Evolutionary conservation across 257 asterid genomes (phyloP).

Genomic region (Nicotiana tabacum): DNA sequence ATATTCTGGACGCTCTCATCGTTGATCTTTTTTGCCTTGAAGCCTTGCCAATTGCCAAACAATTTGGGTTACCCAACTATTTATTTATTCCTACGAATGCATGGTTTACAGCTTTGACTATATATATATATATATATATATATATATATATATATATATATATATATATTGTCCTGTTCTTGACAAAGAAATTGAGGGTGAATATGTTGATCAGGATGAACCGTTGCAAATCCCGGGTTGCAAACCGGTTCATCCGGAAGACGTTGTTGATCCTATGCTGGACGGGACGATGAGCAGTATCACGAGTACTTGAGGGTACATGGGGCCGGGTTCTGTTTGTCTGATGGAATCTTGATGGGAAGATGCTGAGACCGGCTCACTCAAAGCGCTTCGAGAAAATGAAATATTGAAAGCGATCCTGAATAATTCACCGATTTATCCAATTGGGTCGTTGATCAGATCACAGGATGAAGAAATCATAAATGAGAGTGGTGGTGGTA

Average conservation of each 20-base stretch:
- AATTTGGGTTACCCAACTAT: constrained; percentile 46
- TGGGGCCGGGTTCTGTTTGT: constrained; percentile 16
- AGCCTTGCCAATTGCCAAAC: constrained; percentile 38
- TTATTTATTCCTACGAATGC: constrained; percentile 40
- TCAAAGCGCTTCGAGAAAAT: constrained; percentile 38
- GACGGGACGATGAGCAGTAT: constrained; percentile 52
- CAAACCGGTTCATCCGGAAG: constrained; percentile 56
- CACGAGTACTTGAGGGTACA: constrained; percentile 20
- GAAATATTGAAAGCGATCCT: constrained; percentile 17
- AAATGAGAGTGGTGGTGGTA: background rate
- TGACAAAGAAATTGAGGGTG: constrained; percentile 35
- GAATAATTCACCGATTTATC: constrained; percentile 36
- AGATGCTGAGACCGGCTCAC: constrained; percentile 39
- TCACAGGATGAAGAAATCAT: constrained; percentile 13
- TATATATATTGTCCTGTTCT: too few relatives aligned
- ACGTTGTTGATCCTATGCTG: constrained; percentile 54
- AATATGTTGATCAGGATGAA: constrained; percentile 33
- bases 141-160: too few relatives aligned
- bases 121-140: too few relatives aligned
- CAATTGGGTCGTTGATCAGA: constrained; percentile 56
- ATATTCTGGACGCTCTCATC: constrained; percentile 46
- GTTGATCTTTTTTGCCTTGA: constrained; percentile 51
- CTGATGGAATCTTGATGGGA: constrained; percentile 65
- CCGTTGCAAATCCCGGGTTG: constrained; percentile 56
- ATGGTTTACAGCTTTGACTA: constrained; percentile 41